Conservation (phyloP, 2,329 filamentous ascomycete species). For the Fusarium sp. region DNA sequence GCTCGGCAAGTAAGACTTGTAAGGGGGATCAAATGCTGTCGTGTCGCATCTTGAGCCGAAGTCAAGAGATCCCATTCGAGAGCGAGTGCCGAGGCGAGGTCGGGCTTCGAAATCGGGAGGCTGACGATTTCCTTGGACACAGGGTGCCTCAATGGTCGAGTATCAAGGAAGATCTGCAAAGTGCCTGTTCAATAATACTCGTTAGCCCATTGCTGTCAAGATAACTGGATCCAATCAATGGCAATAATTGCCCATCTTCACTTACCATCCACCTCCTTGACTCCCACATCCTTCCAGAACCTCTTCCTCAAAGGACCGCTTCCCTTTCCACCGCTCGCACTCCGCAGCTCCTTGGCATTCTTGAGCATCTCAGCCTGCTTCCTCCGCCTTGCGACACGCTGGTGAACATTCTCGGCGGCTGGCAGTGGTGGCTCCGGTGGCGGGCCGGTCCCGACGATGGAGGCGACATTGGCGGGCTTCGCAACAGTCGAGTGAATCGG, state of each 20-base stretch:
- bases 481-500: slow-evolving; percentile 50
- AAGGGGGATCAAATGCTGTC: slow-evolving; percentile 88
- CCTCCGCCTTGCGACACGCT: slow-evolving; percentile 63
- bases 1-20: slow-evolving; percentile 88
- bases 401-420: slow-evolving; percentile 53
- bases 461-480: slow-evolving; percentile 60
- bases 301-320: slow-evolving; percentile 71
- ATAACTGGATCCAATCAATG: neutral
- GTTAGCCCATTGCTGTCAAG: slow-evolving; percentile 12
- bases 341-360: slow-evolving; percentile 62
- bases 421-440: slow-evolving; percentile 68
- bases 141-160: slow-evolving; percentile 81
- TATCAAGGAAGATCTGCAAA: slow-evolving; percentile 79
- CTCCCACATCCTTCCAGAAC: slow-evolving; percentile 89
- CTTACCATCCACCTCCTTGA: slow-evolving; percentile 75
- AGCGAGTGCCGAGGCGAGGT: slow-evolving; percentile 87
- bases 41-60: slow-evolving; percentile 84
- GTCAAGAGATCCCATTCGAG: slow-evolving; percentile 92
- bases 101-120: slow-evolving; percentile 79
- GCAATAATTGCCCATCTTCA: slow-evolving; percentile 2
- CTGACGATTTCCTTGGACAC: slow-evolving; percentile 77
- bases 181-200: slow-evolving; percentile 48
- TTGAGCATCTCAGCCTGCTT: slow-evolving; percentile 68
- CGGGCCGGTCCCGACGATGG: slow-evolving; percentile 68
- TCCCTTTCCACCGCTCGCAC: slow-evolving; percentile 50